Percentiles rank a stretch among this genome's conserved stretches.
phyloP scores from a whole-genome alignment of 2,329 filamentous ascomycete species.

The Eurotiales sp. region DNA sequence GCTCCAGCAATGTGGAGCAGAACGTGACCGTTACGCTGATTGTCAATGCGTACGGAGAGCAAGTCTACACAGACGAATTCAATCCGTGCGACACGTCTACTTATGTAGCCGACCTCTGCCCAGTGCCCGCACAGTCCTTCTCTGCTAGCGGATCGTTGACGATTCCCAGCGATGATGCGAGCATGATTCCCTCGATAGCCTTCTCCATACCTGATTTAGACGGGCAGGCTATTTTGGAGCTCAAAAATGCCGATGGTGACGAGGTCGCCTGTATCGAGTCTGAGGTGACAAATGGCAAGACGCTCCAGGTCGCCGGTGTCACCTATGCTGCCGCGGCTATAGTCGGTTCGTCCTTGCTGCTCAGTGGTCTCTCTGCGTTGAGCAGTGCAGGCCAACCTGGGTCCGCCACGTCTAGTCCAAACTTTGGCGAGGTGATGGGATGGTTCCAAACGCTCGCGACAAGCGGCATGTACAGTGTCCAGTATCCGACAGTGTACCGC shows the following conservation, averaged over 20 bases:
- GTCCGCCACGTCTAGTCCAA: constrained; percentile 67
- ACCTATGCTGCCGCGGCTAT: constrained; percentile 81
- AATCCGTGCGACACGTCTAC: constrained; percentile 72
- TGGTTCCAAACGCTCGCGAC: constrained; percentile 94
- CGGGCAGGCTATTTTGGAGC: constrained; percentile 73
- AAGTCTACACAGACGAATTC: constrained; percentile 75
- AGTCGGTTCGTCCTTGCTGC: constrained; percentile 73
- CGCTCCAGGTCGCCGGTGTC: constrained; percentile 68
- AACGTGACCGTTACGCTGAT: constrained; percentile 75
- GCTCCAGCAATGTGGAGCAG: constrained; percentile 67
- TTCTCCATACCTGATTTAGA: constrained; percentile 89
- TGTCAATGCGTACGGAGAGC: constrained; percentile 78
- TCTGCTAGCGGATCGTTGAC: constrained; percentile 66
- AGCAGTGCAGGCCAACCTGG: constrained; percentile 59
- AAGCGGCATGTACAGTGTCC: constrained; percentile 93
- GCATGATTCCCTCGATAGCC: constrained; percentile 78
- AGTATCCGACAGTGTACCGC: constrained; percentile 80
- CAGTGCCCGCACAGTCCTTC: constrained; percentile 74
- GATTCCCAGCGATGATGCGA: constrained; percentile 68
- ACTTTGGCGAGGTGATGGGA: constrained; percentile 77
- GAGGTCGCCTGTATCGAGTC: constrained; percentile 81
- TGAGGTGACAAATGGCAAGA: constrained; percentile 81
- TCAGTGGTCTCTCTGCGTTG: constrained; percentile 69
- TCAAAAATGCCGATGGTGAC: constrained; percentile 59
- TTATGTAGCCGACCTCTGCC: constrained; percentile 72